Base-by-base conservation (phyloP, 2,329 filamentous ascomycete genomes). In the Apiospora saccharicola region DNA sequence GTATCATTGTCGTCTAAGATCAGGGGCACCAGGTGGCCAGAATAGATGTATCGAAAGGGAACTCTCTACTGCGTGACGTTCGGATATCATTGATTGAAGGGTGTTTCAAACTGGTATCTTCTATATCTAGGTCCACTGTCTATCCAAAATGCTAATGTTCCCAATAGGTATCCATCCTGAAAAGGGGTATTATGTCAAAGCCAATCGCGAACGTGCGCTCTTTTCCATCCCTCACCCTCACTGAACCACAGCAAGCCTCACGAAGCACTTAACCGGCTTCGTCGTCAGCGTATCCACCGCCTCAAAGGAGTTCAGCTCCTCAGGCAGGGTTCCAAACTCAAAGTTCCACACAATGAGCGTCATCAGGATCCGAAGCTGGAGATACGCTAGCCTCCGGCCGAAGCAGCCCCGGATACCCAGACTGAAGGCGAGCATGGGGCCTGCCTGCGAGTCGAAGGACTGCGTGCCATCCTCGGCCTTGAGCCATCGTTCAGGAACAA, bases 291-390 rank as follows among this genome's bases (percentile, higher is more conserved):
- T 67, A 34, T 77, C 73, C 12, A 75, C 41, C 2, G 71, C 72
- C 8, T 73, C 73, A 34, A 74, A 79, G 30, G 68, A 70, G 26
- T 76, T 77, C n/a, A 79, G 68, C 4, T 72, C 74, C 34, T 72
- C 71, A 19, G 72, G 72, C 26, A 76, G 74, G n/a, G 70, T 24
- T 1, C 68, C 71, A 16, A 77, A 70, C 72, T 80, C 75, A 37
- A 81, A 79, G 0, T 75, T 73, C 80, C 80, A 81, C 2, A 78
- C 57, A 13, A 81, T 51, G 41, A 81, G 71, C 4, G 78, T 75
- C 41, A 78, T 74, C 4, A 79, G 72, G 37, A 81, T 75, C 43
- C 75, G 76, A 67, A 80, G 72, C 75, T 80, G 75, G 4, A 81
- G 72, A 10, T 79, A 79, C 1, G 77, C 80, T 41, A 81, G 73